phyloP scores from a whole-genome alignment of 441 rosid species.

The Melastoma candidum region DNA sequence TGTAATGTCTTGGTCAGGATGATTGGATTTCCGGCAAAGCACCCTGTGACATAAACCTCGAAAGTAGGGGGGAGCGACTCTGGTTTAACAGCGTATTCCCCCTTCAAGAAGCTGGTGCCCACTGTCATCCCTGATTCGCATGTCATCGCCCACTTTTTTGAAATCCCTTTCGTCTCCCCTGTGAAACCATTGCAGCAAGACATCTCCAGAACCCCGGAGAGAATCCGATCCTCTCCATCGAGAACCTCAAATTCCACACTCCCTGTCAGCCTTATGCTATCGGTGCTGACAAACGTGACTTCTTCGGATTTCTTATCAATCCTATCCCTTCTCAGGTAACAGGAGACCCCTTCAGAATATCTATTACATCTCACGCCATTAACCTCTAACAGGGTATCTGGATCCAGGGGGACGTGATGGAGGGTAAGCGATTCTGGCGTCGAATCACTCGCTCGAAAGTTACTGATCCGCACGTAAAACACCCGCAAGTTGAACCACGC shows the following conservation, averaged over 20 bases:
- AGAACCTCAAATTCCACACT: conserved; percentile 74
- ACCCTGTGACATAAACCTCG: conserved; percentile 87
- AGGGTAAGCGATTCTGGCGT: conserved; percentile 69
- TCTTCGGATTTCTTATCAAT: conserved; percentile 61
- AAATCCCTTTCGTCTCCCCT: conserved; percentile 8
- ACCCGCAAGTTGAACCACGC: too few relatives aligned
- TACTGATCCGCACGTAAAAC: conserved; percentile 11
- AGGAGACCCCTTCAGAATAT: conserved; percentile 21
- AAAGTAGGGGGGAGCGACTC: conserved; percentile 55
- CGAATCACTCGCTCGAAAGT: conserved; percentile 31
- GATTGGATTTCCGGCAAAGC: conserved; percentile 77
- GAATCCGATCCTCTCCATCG: conserved; percentile 37
- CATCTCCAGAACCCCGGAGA: conserved; percentile 77
- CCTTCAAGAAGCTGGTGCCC: conserved; percentile 36
- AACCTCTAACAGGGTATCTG: conserved; percentile 70
- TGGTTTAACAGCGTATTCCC: conserved; percentile 23
- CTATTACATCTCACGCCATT: conserved; percentile 36
- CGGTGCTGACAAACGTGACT: conserved; percentile 82
- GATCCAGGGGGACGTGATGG: conserved; percentile 56
- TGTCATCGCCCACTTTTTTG: conserved; percentile 70
- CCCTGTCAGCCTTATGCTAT: conserved; percentile 67
- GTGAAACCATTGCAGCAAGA: conserved; percentile 31
- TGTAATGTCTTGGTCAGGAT: conserved; percentile 73
- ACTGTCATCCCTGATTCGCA: conserved; percentile 26
- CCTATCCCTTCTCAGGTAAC: conserved; percentile 70